Evolutionary conservation across 495 filamentous ascomycete species (phyloP).

Genomic region (Penicillium herquei): DNA sequence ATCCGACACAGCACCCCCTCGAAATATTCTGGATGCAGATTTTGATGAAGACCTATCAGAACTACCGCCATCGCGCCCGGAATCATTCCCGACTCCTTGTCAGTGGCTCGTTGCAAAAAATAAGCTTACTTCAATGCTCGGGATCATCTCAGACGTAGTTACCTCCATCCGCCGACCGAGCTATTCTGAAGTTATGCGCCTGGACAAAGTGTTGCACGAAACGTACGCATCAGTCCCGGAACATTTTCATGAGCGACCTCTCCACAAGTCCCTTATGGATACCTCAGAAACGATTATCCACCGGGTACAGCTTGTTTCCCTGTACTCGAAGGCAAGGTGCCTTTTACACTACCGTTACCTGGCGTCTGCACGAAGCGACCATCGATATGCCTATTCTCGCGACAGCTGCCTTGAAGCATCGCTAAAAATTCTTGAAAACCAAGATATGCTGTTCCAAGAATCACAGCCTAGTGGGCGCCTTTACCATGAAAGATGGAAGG

Average conservation of each 20-base stretch:
- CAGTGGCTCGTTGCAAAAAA: conserved; percentile 42
- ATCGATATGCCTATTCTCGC: conserved; percentile 32
- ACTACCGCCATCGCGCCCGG: conserved; percentile 25
- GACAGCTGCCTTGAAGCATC: conserved; percentile 41
- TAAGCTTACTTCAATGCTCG: conserved; percentile 38
- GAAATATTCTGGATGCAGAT: conserved; percentile 30
- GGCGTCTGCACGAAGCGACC: conserved; percentile 25
- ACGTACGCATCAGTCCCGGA: conserved; percentile 32
- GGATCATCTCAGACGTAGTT: conserved; percentile 42
- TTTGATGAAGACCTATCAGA: conserved; percentile 23
- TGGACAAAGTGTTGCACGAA: conserved; percentile 36
- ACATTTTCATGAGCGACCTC: conserved; percentile 29
- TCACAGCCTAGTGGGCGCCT: conserved; percentile 28
- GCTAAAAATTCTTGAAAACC: conserved; percentile 29
- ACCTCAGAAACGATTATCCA: conserved; percentile 34
- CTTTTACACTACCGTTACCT: conserved; percentile 45
- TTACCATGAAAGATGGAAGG: conserved; percentile 31
- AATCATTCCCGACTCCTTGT: conserved; percentile 30
- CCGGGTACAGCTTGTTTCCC: conserved; percentile 38
- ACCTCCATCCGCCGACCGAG: conserved; percentile 30
- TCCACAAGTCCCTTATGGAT: conserved; percentile 40
- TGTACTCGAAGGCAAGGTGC: conserved; percentile 41
- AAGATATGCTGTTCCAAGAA: conserved; percentile 26
- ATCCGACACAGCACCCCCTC: conserved; percentile 37
- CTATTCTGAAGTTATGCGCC: conserved; percentile 34